Base-by-base conservation (phyloP, 306 rosid species). In the Fragaria iinumae region DNA sequence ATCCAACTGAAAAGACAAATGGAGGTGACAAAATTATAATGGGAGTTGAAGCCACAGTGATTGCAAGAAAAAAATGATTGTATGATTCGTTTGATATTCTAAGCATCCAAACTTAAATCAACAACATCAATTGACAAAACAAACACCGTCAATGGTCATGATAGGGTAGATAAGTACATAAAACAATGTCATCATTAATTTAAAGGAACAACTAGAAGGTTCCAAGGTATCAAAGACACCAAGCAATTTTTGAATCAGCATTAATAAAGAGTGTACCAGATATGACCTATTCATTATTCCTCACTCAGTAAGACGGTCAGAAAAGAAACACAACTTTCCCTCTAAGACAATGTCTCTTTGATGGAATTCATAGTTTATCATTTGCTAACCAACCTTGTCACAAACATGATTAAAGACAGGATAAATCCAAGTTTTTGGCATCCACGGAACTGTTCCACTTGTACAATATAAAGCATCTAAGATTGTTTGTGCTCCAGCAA, bases 1-100 rank as follows among this genome's bases (percentile, higher is more conserved):
- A 96, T 96, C 99, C 99, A 96, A 83, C 99, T 96, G 96, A 47
- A 87, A 84, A 74, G 55, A 74, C 27, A 80, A 67, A 72, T 17
- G 57, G 25, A 73, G 53, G 7, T 25, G 68, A 41, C 18, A 9
- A 27, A 41, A 73, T 73, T 43, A 41, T 6, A 45, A 41, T 27
- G 20, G 67, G 17, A 57, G 67, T 43, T 25, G 2, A 72, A 27
- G 6, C 32, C 16, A 39, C 8, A 56, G 47, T 32, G 73, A 18
- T 67, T 18, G 59, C 72, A 41, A 49, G 44, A 11, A 25, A 18
- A 2, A 47, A 55, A 56, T 32, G 64, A 52, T 36, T 34, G 11
- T 72, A 53, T 5, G 43, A 39, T 50, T 18, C 12, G 21, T 13
- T 13, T 12, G 12, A 60, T 60, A 27, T 9, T 60, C 39, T 60